These are phyloP conservation scores for Rhodomyrtus tomentosa DNA, from an alignment of 345 rosid genomes.

Conservation along the genomic window DNA sequence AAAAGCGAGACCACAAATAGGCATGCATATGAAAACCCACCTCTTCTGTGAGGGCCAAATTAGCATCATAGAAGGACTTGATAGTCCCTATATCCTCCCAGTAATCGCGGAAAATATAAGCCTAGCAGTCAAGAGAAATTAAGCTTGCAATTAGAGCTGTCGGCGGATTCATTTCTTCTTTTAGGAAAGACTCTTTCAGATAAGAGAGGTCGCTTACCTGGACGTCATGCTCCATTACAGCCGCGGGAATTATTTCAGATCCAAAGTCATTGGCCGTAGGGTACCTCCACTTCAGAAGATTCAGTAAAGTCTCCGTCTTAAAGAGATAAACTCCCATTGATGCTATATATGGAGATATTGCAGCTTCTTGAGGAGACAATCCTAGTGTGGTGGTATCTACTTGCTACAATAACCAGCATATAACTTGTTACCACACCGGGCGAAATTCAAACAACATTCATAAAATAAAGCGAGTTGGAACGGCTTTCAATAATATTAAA, in stretches of 20 bases:
- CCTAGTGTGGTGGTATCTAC: conserved; percentile 59
- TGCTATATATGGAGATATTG: conserved; percentile 58
- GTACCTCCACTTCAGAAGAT: conserved; percentile 61
- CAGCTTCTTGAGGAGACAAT: conserved; percentile 56
- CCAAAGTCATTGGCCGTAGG: conserved; percentile 90
- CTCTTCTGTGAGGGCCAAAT: conserved; percentile 87
- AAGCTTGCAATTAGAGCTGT: neutral
- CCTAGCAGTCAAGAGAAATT: conserved; percentile 26
- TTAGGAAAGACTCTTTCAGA: neutral
- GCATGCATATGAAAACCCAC: conserved; percentile 18
- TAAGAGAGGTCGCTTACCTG: conserved; percentile 31
- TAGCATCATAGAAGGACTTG: conserved; percentile 81
- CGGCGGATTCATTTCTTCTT: neutral
- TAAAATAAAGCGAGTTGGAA: neutral
- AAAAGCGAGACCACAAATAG: neutral
- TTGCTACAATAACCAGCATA: conserved; percentile 34
- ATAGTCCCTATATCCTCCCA: conserved; percentile 98
- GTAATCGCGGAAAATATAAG: conserved; percentile 69
- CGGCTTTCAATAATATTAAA: neutral
- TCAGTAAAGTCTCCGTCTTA: conserved; percentile 58
- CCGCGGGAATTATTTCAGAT: conserved; percentile 88
- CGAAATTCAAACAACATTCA: neutral
- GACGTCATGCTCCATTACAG: conserved; percentile 69
- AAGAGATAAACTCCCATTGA: conserved; percentile 94
- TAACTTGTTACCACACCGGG: neutral